phyloP scores from a whole-genome alignment of 192 early-diverging fungal species.

The Obelidium mucronatum region DNA sequence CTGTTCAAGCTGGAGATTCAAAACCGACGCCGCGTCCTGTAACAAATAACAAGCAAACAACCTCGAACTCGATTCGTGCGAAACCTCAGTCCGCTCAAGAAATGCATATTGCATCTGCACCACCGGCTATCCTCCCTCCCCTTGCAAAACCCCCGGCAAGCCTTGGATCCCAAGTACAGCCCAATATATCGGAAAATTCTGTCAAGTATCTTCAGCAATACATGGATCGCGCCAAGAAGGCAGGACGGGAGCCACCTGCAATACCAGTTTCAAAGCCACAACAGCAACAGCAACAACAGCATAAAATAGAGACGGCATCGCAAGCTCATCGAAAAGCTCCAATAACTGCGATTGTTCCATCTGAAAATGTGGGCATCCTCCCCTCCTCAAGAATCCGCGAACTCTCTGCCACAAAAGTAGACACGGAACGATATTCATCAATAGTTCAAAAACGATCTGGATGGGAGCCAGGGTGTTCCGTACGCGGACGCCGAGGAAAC shows the following conservation, averaged over 20 bases:
- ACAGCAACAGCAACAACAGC: background rate
- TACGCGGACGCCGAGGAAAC: background rate
- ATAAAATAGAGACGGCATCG: no score
- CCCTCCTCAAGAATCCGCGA: no score
- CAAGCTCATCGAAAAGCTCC: no score
- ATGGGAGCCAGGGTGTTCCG: slow-evolving; percentile 15
- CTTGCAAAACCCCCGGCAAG: background rate
- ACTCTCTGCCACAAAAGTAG: background rate
- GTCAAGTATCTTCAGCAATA: slow-evolving; percentile 29
- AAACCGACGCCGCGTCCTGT: background rate
- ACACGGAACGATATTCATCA: slow-evolving; percentile 23
- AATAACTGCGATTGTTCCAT: no score
- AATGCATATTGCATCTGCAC: background rate
- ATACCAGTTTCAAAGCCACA: no score
- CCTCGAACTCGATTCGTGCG: background rate
- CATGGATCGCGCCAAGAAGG: slow-evolving; percentile 29
- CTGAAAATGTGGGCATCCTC: no score
- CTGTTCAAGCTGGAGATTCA: no score
- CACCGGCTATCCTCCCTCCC: slow-evolving; percentile 1
- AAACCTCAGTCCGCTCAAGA: slow-evolving; percentile 16
- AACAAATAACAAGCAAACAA: slow-evolving; percentile 3
- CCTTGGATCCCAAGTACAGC: background rate
- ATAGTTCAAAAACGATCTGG: slow-evolving; percentile 9
- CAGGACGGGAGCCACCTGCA: background rate
- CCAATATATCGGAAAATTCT: slow-evolving; percentile 18